These are phyloP conservation scores for Crithidia expoeki DNA, from an alignment of 208 protist species.

Conservation along the genomic window DNA sequence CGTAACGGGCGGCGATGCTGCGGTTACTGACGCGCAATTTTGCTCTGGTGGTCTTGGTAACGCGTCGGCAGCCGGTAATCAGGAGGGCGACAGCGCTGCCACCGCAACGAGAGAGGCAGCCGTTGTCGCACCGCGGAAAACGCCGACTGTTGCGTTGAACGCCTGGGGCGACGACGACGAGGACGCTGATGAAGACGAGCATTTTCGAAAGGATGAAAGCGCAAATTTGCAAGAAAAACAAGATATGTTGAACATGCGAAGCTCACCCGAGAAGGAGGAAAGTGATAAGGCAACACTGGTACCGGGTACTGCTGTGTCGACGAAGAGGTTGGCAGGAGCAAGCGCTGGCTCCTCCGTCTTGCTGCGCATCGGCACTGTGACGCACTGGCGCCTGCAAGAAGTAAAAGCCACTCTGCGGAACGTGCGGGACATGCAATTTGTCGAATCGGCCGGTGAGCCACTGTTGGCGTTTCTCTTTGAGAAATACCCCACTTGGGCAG, in stretches of 20 bases:
- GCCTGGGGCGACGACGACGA: conserved; percentile 89
- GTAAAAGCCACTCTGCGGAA: conserved; percentile 68
- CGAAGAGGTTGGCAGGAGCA: not conserved
- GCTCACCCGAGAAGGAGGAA: not conserved
- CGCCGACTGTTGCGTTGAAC: conserved; percentile 45
- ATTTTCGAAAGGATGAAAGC: not conserved
- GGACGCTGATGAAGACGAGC: conserved; percentile 49
- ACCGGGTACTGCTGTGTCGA: not conserved
- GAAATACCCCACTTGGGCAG: conserved; percentile 78
- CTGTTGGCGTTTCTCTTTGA: conserved; percentile 84
- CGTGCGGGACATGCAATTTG: conserved; percentile 88
- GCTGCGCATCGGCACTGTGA: conserved; percentile 49
- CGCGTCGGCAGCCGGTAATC: not conserved
- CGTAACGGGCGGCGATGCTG: not conserved
- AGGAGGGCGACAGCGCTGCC: conserved; percentile 7
- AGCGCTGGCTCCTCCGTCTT: conserved; percentile 17
- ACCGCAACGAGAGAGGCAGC: not conserved
- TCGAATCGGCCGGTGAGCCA: conserved; percentile 77
- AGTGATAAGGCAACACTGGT: not conserved
- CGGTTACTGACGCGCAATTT: conserved; percentile 1
- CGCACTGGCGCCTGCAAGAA: conserved; percentile 40
- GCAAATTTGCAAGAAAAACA: not conserved
- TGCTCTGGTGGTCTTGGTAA: not conserved
- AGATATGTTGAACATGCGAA: not conserved
- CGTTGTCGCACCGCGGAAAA: conserved; percentile 3